Percentiles rank a stretch among this genome's conserved stretches.
phyloP scores from a whole-genome alignment of 208 protist species.

The Endotrypanum monterogeii region DNA sequence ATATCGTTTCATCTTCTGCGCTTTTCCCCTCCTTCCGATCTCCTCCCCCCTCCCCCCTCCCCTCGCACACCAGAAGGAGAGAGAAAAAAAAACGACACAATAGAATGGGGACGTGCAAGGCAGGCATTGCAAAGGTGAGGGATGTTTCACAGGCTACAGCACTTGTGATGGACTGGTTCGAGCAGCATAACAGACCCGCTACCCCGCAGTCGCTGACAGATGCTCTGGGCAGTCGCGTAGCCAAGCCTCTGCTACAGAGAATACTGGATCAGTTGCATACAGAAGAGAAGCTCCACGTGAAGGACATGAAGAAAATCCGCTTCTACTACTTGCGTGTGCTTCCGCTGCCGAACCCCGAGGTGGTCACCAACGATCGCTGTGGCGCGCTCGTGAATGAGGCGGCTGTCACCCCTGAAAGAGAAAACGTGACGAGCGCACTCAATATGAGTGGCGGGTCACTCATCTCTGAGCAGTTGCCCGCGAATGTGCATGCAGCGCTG shows the following conservation, averaged over 20 bases:
- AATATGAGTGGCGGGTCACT: background rate
- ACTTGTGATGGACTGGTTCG: slow-evolving; percentile 79
- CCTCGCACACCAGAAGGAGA: too few species aligned
- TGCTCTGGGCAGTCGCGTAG: slow-evolving; percentile 78
- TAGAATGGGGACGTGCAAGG: slow-evolving; percentile 36
- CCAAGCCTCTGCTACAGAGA: slow-evolving; percentile 74
- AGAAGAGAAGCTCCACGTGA: slow-evolving; percentile 54
- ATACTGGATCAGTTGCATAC: slow-evolving; percentile 63
- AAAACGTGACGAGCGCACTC: background rate
- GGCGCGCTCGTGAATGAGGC: background rate
- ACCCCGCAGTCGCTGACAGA: slow-evolving; percentile 84
- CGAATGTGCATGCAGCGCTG: background rate
- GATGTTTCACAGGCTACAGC: slow-evolving; percentile 43
- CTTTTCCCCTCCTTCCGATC: background rate
- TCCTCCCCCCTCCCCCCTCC: background rate
- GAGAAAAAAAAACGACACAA: background rate
- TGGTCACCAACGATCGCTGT: background rate
- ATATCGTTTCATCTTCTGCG: background rate
- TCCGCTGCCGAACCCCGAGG: background rate
- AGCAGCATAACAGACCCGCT: slow-evolving; percentile 79
- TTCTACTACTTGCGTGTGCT: slow-evolving; percentile 61
- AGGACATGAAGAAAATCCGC: slow-evolving; percentile 83
- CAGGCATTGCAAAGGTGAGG: slow-evolving; percentile 48
- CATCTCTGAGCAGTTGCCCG: background rate
- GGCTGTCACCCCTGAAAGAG: background rate